Percentiles rank a stretch among this genome's conserved stretches.
Conservation (phyloP, 1,139 yeast genomes). For the Wickerhamiella pararugosa region DNA sequence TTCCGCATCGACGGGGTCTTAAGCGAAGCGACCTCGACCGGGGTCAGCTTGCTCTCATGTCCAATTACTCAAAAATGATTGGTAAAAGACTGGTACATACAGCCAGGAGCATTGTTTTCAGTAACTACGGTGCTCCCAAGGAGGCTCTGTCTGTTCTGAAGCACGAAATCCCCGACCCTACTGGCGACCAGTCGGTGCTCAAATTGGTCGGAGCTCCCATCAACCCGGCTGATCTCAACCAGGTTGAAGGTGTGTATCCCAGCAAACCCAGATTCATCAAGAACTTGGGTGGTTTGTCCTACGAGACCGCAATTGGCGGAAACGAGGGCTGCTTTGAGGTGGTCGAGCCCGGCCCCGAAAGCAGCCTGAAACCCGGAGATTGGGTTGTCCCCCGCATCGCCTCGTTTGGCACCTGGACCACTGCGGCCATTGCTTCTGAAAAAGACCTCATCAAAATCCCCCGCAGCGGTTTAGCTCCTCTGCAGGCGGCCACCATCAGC, state of each 20-base stretch:
- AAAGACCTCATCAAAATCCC: constrained; percentile 40
- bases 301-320: constrained; percentile 69
- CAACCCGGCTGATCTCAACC: constrained; percentile 85
- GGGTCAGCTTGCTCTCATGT: no score
- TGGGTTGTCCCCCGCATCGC: constrained; percentile 82
- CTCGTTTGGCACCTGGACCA: constrained; percentile 91
- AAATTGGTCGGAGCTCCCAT: constrained; percentile 74
- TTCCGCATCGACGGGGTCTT: no score
- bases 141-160: constrained; percentile 18
- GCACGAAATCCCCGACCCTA: constrained; percentile 22
- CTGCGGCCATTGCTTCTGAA: constrained; percentile 39
- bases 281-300: constrained; percentile 35
- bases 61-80: no score
- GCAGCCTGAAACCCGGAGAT: constrained; percentile 49
- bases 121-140: constrained; percentile 21
- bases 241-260: constrained; percentile 87
- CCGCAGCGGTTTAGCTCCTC: constrained; percentile 22
- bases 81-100: constrained; percentile 14
- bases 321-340: constrained; percentile 90
- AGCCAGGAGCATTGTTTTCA: constrained; percentile 16
- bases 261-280: constrained; percentile 52
- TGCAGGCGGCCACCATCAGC: constrained; percentile 72
- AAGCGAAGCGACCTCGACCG: no score
- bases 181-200: constrained; percentile 33
- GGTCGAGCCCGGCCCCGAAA: constrained; percentile 44